Conservation (phyloP, 2,329 filamentous ascomycete species). For the Phialemoniopsis sp. region DNA sequence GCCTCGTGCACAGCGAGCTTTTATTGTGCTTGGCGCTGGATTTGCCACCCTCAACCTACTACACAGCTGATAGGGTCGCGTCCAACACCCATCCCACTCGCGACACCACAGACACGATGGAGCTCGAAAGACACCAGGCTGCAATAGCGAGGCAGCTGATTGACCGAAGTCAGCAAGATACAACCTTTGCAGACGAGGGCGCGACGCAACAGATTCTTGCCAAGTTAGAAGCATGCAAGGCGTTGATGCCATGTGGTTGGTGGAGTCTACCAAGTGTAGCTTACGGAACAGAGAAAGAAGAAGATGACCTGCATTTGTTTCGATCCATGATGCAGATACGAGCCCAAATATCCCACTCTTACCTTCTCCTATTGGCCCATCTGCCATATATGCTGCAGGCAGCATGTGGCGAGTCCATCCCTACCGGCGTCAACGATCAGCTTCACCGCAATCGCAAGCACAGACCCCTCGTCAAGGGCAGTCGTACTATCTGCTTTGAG, state of each 20-base stretch:
- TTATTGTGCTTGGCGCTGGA: constrained; percentile 4
- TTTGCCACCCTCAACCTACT: not conserved
- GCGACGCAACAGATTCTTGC: constrained; percentile 2
- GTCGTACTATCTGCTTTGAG: not conserved
- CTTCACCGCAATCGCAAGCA: not conserved
- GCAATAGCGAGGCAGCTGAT: constrained; percentile 1
- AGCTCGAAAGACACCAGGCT: constrained; percentile 2
- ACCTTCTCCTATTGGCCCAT: constrained; percentile 2
- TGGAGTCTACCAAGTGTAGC: not conserved
- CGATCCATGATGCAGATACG: too few relatives aligned
- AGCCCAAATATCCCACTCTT: constrained; percentile 2
- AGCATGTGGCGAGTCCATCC: not conserved
- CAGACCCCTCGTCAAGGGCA: too few relatives aligned
- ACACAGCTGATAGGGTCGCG: not conserved
- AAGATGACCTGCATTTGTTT: too few relatives aligned
- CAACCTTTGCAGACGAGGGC: constrained; percentile 1
- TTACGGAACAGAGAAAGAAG: too few relatives aligned
- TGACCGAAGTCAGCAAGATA: not conserved
- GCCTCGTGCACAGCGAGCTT: constrained; percentile 3
- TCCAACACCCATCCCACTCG: too few relatives aligned
- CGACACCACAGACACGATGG: not conserved
- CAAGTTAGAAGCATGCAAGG: constrained; percentile 3
- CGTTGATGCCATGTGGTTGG: constrained; percentile 2
- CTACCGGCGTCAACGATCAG: not conserved
- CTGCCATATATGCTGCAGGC: constrained; percentile 4